Evolutionary conservation across 2,329 filamentous ascomycete genomes (phyloP).

Genomic region (Didymella glomerata): DNA sequence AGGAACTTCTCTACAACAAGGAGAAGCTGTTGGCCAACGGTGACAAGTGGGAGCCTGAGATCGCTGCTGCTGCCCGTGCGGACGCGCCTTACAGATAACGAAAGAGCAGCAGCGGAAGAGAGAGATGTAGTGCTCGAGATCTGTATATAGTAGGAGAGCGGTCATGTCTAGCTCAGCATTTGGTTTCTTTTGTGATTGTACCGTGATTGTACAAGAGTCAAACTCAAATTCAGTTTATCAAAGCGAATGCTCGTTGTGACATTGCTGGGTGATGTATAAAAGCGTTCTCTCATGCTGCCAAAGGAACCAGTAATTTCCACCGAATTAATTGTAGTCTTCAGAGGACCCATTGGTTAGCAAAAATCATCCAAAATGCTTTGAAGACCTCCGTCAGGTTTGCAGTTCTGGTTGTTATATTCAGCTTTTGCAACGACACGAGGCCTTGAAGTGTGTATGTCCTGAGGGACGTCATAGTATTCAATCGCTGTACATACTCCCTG

Average conservation of each 20-base stretch:
- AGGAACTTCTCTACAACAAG: constrained; percentile 98
- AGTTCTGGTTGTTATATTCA: no score
- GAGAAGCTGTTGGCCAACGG: constrained; percentile 84
- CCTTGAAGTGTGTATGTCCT: constrained; percentile 1
- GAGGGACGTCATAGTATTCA: constrained; percentile 35
- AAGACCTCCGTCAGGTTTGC: no score
- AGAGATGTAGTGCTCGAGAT: constrained; percentile 18
- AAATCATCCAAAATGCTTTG: no score
- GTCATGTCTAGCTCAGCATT: constrained; percentile 29
- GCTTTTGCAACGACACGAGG: no score
- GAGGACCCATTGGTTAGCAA: no score
- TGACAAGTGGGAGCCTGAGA: constrained; percentile 88
- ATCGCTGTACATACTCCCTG: constrained; percentile 33
- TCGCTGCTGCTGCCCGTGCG: constrained; percentile 89
- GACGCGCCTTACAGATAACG: constrained; percentile 76
- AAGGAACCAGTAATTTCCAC: no score
- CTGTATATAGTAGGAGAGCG: constrained; percentile 47
- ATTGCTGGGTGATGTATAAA: background rate
- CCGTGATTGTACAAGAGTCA: constrained; percentile 29
- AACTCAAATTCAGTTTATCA: constrained; percentile 17
- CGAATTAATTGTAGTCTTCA: no score
- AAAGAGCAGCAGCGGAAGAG: constrained; percentile 39
- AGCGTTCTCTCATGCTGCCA: no score
- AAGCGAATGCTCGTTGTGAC: background rate
- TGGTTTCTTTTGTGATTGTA: constrained; percentile 35